Conservation (phyloP, 2,329 filamentous ascomycete genomes). For the Xylaria sp. region DNA sequence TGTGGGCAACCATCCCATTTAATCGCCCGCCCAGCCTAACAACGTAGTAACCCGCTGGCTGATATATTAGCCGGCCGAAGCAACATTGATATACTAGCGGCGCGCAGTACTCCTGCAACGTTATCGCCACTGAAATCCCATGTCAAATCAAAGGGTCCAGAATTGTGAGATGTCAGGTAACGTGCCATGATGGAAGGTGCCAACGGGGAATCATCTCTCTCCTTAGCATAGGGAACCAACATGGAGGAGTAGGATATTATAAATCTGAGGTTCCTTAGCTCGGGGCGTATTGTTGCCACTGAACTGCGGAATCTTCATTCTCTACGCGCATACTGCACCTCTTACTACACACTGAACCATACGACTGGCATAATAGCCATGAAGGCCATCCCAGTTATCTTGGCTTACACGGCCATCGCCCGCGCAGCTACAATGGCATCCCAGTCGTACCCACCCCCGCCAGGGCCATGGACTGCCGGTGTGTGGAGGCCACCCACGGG, state of each 20-base stretch:
- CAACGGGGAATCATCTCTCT: too few relatives aligned
- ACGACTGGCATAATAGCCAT: neutral
- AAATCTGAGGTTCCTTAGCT: too few relatives aligned
- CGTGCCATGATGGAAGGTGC: neutral
- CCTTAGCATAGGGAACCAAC: neutral
- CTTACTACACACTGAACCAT: neutral
- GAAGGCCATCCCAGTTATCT: neutral
- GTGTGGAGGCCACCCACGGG: neutral
- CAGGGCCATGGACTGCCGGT: neutral
- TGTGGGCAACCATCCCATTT: too few relatives aligned
- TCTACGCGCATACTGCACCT: neutral
- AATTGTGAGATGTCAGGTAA: neutral
- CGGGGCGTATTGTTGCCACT: too few relatives aligned
- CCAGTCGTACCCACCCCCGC: neutral
- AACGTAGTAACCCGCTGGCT: neutral
- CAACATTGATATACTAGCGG: too few relatives aligned
- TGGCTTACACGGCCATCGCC: neutral
- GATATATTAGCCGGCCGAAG: neutral
- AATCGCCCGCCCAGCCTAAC: too few relatives aligned
- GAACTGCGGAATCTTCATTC: too few relatives aligned
- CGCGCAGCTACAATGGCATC: neutral
- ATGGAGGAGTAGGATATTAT: neutral
- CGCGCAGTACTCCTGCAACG: too few relatives aligned
- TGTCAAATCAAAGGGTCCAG: too few relatives aligned
- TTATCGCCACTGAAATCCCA: too few relatives aligned